Evolutionary conservation across 169 alveolate genomes (phyloP), one percentile per base, ranked within the genome.

Genomic region (Cryptosporidium muris): DNA sequence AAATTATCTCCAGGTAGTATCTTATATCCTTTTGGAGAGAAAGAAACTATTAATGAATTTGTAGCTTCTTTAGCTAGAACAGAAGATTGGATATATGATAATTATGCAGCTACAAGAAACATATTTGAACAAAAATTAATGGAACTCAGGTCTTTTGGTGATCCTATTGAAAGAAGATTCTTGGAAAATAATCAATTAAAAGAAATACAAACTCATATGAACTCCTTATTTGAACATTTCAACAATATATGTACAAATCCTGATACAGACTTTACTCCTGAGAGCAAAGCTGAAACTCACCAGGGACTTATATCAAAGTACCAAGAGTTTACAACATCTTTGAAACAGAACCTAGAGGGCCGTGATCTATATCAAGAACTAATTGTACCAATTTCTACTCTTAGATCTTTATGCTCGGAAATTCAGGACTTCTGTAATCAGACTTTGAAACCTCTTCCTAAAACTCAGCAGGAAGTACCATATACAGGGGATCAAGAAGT

Each of bases 61-160:
- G 6, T 74, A 48, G 53, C 65, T 6, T 58, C 40, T n/a, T 49
- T 85, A 60, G 81, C 80, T 36, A 63, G 68, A 38, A 60, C 89
- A 3, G 91, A 90, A 85, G 62, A 66, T 51, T 90, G 92, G 92
- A 66, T 85, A 42, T 56, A 63, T n/a, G 91, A 90, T 47, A 56
- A 66, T 42, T 47, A 54, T 43, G 67, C 65, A 25, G 65, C 74
- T 47, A 49, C 88, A 7, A 80, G 66, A 51, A 66, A 81, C 58
- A 53, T 65, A 58, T 66, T 89, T 54, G 88, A 66, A 38, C 42
- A 43, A 36, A 82, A 80, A 12, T 66, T 82, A 14, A 49, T 66
- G 11, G 82, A 62, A 8, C 88, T 82, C 11, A 64, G 52, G 11
- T 51, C 11, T 2, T 36, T 51, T 63, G 85, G 85, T n/a, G 74